Conservation (phyloP, 2,329 filamentous ascomycete species). For the Colletotrichum gigasporum region DNA sequence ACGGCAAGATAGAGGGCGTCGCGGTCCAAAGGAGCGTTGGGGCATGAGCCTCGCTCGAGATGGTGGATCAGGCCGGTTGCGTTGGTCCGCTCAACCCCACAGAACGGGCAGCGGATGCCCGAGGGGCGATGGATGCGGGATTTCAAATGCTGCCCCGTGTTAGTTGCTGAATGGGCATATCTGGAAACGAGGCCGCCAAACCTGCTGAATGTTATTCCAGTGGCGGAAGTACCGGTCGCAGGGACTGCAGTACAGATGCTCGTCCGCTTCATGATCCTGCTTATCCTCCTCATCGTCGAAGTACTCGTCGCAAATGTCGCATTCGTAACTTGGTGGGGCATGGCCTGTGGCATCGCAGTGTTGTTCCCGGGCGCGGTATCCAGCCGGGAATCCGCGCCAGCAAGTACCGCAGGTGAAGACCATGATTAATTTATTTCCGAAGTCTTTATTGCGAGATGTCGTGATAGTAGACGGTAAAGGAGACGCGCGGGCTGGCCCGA, state of each 20-base stretch:
- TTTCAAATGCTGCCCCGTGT: constrained; percentile 59
- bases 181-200: background rate
- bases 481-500: background rate
- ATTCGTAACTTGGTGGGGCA: constrained; percentile 37
- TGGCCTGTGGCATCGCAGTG: constrained; percentile 42
- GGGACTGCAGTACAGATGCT: background rate
- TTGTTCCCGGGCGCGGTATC: constrained; percentile 36
- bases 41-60: constrained; percentile 63
- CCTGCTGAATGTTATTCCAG: background rate
- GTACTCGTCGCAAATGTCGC: constrained; percentile 37
- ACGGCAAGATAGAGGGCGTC: constrained; percentile 57
- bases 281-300: constrained; percentile 36
- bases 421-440: background rate
- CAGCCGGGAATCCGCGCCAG: constrained; percentile 35
- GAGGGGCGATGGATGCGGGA: constrained; percentile 58
- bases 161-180: background rate
- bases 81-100: constrained; percentile 52
- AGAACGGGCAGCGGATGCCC: constrained; percentile 64
- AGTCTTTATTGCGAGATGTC: too few relatives aligned
- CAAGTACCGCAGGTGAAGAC: constrained; percentile 38
- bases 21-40: constrained; percentile 55
- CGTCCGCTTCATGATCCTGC: background rate
- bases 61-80: constrained; percentile 66
- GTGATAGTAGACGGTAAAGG: background rate
- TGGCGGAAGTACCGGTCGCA: background rate